Base-by-base conservation (phyloP, 116 monocot species). In the Phalaenopsis hybrid region DNA sequence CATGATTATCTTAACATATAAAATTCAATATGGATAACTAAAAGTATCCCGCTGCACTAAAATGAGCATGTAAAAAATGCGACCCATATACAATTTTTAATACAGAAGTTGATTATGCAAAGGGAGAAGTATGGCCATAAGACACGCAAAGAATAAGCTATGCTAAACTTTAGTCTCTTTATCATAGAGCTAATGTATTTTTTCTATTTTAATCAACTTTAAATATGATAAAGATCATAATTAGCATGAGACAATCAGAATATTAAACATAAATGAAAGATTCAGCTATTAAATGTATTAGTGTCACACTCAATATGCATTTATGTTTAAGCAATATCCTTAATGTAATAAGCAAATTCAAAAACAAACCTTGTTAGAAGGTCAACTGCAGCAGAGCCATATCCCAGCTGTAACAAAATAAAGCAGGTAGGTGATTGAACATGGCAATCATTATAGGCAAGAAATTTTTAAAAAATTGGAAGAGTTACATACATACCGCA, bases 311-410 rank as follows among this genome's bases (percentile, higher is more conserved):
- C n/a, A 44, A 75, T 75, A 45, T 45, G 6, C 21, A 17, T 45
- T 75, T 20, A 75, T 45, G n/a, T 45, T 3, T 45, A n/a, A 45
- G 44, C 46, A 45, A 75, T 75, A 75, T 45, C 33, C 18, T 45
- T 6, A n/a, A 75, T n/a, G 44, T 46, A 75, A 50, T 28, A 28
- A 28, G 48, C 17, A 1, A 77, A n/a, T 44, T 11, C 10, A 31
- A 50, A 75, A 78, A 63, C 69, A 80, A 79, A 99, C 98, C 92
- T 95, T 79, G 90, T 82, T 28, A 99, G 88, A 52, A 93, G 91
- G 18, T 95, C 90, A 57, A 99, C 91, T 50, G 95, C 95, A 80
- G 86, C 80, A 8, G 93, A 90, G 43, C 98, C 98, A 93, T 99
- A 99, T 73, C 92, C 90, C 76, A 89, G 88, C 98, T 99, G 88